These are phyloP conservation scores for Penicillium robsamsonii DNA, from an alignment of 495 filamentous ascomycete genomes.

Conservation along the genomic window DNA sequence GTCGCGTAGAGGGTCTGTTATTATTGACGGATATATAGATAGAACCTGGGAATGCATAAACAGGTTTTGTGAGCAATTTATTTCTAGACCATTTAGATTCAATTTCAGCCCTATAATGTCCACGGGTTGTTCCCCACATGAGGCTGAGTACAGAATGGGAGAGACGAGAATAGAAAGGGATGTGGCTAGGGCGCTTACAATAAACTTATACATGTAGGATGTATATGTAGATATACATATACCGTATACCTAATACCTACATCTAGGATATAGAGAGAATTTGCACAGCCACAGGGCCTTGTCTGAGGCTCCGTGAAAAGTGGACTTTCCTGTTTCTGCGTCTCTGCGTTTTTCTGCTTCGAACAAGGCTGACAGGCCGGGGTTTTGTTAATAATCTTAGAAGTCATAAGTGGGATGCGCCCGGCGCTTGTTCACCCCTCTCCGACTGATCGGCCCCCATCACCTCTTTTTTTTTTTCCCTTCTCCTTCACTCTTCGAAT, in stretches of 20 bases:
- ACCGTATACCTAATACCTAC: too few species aligned
- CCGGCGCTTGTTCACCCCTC: slow-evolving; percentile 15
- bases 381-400: neutral
- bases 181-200: neutral
- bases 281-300: too few species aligned
- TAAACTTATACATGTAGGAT: too few species aligned
- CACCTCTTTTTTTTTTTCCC: neutral
- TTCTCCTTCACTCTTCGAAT: neutral
- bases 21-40: too few species aligned
- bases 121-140: neutral
- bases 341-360: too few species aligned
- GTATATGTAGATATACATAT: too few species aligned
- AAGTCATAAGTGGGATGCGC: slow-evolving; percentile 8
- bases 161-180: neutral
- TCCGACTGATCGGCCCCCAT: slow-evolving; percentile 5
- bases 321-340: too few species aligned
- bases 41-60: too few species aligned
- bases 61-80: too few species aligned
- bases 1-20: too few species aligned
- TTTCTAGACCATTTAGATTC: neutral
- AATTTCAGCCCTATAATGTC: neutral
- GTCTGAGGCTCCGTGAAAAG: too few species aligned
- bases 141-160: neutral
- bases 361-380: slow-evolving; percentile 5
- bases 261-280: too few species aligned